Evolutionary conservation across 305 asterid genomes (phyloP).

Genomic region (Rubia balearica): DNA sequence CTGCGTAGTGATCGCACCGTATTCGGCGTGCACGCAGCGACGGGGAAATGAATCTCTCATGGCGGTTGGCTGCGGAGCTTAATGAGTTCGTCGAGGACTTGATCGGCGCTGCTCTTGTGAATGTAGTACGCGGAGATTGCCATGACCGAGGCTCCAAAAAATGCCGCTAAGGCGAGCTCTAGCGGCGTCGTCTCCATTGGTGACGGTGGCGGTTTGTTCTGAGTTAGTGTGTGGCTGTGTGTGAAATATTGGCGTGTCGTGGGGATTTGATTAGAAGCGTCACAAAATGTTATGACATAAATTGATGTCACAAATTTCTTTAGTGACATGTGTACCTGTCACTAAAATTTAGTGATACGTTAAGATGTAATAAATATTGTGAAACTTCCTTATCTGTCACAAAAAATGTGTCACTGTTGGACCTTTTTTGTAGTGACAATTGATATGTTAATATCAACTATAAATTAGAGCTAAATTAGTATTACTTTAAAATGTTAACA

Average conservation of each 20-base stretch:
- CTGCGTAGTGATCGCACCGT: slow-evolving; percentile 10
- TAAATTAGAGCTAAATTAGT: too few species aligned
- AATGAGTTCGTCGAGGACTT: slow-evolving; percentile 77
- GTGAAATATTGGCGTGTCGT: slow-evolving; percentile 9
- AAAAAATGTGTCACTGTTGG: too few species aligned
- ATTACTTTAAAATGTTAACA: too few species aligned
- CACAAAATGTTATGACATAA: too few species aligned
- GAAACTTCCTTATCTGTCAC: too few species aligned
- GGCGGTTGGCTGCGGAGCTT: slow-evolving; percentile 44
- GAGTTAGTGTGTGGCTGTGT: background rate
- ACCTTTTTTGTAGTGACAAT: too few species aligned
- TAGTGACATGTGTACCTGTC: too few species aligned
- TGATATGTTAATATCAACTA: too few species aligned
- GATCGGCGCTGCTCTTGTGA: slow-evolving; percentile 87
- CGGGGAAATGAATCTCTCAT: background rate
- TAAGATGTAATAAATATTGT: too few species aligned
- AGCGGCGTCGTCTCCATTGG: slow-evolving; percentile 39
- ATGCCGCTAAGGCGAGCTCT: slow-evolving; percentile 70
- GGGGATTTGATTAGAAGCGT: too few species aligned
- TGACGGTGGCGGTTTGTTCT: slow-evolving; percentile 10
- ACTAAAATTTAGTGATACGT: too few species aligned
- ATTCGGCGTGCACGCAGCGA: background rate
- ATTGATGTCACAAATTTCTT: too few species aligned
- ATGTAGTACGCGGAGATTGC: slow-evolving; percentile 80
- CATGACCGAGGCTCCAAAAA: slow-evolving; percentile 92